phyloP scores from a whole-genome alignment of 1,284 basidiomycete genomes.

The Papiliotrema fonsecae region DNA sequence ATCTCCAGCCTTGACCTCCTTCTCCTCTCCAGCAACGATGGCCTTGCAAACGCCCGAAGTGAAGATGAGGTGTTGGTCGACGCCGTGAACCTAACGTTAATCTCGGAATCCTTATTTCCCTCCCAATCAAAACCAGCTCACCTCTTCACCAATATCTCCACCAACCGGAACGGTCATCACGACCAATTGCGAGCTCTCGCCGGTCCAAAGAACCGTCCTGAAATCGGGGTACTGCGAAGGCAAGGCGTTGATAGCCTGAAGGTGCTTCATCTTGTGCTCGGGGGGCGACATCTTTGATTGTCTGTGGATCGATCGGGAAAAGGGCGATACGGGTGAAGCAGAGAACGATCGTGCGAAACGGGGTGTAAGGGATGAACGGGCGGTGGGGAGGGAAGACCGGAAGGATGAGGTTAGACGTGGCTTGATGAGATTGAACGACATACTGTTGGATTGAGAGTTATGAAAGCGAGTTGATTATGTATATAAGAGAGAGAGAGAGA shows the following conservation, averaged over 20 bases:
- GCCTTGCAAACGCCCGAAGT: constrained; percentile 41
- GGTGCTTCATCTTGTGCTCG: constrained; percentile 35
- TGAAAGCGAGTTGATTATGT: too few relatives aligned
- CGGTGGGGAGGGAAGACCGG: background rate
- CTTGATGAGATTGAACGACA: background rate
- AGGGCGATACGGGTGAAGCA: background rate
- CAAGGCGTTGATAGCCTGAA: constrained; percentile 36
- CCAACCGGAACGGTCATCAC: constrained; percentile 48
- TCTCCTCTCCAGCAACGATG: constrained; percentile 45
- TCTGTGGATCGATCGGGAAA: background rate
- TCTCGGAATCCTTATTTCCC: background rate
- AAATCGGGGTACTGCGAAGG: constrained; percentile 42
- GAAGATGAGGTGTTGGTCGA: constrained; percentile 46
- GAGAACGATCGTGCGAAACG: background rate
- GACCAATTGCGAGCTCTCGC: constrained; percentile 41
- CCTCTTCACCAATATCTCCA: constrained; percentile 46
- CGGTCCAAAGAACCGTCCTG: constrained; percentile 46
- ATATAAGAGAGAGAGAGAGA: too few relatives aligned
- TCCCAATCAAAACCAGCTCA: constrained; percentile 11
- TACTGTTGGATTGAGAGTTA: constrained; percentile 6
- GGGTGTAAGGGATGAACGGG: background rate
- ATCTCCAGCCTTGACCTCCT: constrained; percentile 44
- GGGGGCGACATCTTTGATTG: constrained; percentile 23
- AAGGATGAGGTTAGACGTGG: background rate
- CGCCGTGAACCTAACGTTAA: constrained; percentile 32